Evolutionary conservation across 2,329 filamentous ascomycete species (phyloP).

Genomic region (Nigrograna mackinnonii): DNA sequence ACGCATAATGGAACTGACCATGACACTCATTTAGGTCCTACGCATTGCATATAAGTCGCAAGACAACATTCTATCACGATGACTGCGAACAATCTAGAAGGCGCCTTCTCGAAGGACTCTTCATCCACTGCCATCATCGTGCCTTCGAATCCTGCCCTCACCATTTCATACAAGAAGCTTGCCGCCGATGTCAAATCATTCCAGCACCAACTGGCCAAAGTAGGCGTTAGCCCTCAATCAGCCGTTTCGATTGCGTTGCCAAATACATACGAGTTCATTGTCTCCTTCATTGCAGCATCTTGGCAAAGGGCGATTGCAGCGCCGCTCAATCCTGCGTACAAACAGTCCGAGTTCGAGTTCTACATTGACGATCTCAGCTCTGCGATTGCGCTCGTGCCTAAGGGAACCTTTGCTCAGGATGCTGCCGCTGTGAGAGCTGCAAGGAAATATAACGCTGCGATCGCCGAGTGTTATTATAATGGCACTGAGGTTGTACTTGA

Average conservation of each 20-base stretch:
- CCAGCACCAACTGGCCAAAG: slow-evolving; percentile 75
- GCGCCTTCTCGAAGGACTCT: slow-evolving; percentile 58
- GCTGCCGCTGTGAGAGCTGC: slow-evolving; percentile 77
- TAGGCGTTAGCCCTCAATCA: slow-evolving; percentile 70
- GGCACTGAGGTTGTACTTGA: slow-evolving; percentile 72
- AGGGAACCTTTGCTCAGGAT: slow-evolving; percentile 67
- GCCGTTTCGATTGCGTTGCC: slow-evolving; percentile 82
- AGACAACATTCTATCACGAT: no score
- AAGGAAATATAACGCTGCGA: slow-evolving; percentile 77
- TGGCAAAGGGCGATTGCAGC: slow-evolving; percentile 84
- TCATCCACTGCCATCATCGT: slow-evolving; percentile 70
- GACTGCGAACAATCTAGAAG: slow-evolving; percentile 61
- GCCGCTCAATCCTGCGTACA: slow-evolving; percentile 86
- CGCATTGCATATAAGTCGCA: no score
- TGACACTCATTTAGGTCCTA: no score
- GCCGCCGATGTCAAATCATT: slow-evolving; percentile 68
- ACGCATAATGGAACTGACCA: no score
- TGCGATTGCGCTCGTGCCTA: slow-evolving; percentile 74
- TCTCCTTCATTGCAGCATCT: slow-evolving; percentile 82
- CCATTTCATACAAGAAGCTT: slow-evolving; percentile 72
- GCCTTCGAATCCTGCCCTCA: slow-evolving; percentile 67
- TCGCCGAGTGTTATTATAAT: slow-evolving; percentile 86
- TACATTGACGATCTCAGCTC: slow-evolving; percentile 88
- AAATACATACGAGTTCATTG: slow-evolving; percentile 87
- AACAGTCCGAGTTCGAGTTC: slow-evolving; percentile 88